Conservation (phyloP, 768 basidiomycete species). For the Bullera alba region DNA sequence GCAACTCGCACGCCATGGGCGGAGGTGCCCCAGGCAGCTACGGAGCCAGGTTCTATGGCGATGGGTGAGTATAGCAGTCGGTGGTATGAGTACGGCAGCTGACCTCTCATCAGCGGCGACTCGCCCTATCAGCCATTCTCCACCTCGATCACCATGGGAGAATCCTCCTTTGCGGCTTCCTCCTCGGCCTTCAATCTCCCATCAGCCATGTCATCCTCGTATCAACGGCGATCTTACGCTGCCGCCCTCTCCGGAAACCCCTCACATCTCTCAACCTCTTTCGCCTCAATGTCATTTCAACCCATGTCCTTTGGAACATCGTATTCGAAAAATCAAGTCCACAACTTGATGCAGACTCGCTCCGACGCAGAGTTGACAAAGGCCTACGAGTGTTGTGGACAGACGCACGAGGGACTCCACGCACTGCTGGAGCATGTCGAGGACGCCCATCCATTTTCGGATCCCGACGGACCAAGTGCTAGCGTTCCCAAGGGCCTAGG, state of each 20-base stretch:
- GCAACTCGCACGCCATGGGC: conserved; percentile 5
- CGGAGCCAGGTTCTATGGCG: conserved; percentile 38
- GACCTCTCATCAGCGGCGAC: conserved; percentile 14
- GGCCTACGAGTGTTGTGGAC: conserved; percentile 40
- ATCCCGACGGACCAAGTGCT: conserved; percentile 20
- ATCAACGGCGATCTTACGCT: conserved; percentile 33
- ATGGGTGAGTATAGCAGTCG: conserved; percentile 25
- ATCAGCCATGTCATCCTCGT: conserved; percentile 29
- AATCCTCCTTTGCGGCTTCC: conserved; percentile 30
- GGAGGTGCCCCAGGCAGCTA: conserved; percentile 31
- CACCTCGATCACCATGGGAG: conserved; percentile 36
- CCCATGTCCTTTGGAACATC: conserved; percentile 26
- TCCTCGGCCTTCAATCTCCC: conserved; percentile 31
- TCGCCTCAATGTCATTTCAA: conserved; percentile 35
- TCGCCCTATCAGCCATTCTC: conserved; percentile 29
- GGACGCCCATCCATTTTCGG: conserved; percentile 34
- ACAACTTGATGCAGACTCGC: conserved; percentile 22
- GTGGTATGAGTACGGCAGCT: not conserved
- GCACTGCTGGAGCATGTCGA: conserved; percentile 44
- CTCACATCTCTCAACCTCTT: conserved; percentile 22
- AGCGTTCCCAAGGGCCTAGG: conserved; percentile 5
- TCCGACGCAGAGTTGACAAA: conserved; percentile 37
- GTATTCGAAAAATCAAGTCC: conserved; percentile 31
- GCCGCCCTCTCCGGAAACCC: conserved; percentile 19
- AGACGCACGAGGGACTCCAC: conserved; percentile 34